These are phyloP conservation scores for Pseudogymnoascus verrucosus DNA, from an alignment of 2,329 filamentous ascomycete species.

Conservation along the genomic window DNA sequence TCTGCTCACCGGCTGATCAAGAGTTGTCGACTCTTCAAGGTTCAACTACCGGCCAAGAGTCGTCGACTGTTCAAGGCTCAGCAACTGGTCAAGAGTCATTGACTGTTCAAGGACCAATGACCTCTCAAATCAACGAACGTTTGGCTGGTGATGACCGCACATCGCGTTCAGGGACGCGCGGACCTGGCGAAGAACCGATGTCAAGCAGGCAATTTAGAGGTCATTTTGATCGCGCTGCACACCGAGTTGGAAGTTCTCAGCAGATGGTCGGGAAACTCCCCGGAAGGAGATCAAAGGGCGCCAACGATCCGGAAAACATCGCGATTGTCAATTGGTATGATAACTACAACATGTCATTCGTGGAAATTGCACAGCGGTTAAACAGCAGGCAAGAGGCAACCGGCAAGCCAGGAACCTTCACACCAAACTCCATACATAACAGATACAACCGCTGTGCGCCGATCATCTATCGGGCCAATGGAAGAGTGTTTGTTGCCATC, in stretches of 20 bases:
- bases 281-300: constrained; percentile 14
- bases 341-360: constrained; percentile 15
- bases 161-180: neutral
- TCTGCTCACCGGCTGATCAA: neutral
- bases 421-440: constrained; percentile 18
- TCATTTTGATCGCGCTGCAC: neutral
- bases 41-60: neutral
- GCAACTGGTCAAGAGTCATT: neutral
- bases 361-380: constrained; percentile 18
- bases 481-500: constrained; percentile 21
- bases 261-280: neutral
- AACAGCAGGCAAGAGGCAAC: constrained; percentile 18
- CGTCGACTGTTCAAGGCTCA: neutral
- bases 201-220: neutral
- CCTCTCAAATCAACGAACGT: neutral
- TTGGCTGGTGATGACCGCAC: neutral
- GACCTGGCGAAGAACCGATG: neutral
- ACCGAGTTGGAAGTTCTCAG: neutral
- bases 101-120: neutral
- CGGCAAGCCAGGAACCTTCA: constrained; percentile 19
- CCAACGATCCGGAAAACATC: constrained; percentile 27
- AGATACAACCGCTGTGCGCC: constrained; percentile 28
- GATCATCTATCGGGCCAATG: constrained; percentile 21
- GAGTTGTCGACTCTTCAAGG: neutral
- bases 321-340: constrained; percentile 26